Conservation (phyloP, 306 rosid genomes). For the Oxytropis ochrocephala region DNA sequence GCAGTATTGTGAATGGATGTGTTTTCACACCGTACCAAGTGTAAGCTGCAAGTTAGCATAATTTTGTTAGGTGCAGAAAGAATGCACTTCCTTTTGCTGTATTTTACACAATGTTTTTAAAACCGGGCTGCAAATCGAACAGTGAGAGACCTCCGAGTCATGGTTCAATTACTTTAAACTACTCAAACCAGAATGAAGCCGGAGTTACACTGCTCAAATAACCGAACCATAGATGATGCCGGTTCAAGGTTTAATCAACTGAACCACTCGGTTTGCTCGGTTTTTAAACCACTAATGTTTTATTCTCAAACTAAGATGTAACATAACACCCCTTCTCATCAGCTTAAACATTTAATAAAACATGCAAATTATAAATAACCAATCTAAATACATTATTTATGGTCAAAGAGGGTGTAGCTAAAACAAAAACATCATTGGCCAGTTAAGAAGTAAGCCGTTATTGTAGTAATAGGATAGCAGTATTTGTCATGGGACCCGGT, state of each 20-base stretch:
- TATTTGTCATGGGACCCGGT: neutral
- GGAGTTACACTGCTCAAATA: too few relatives aligned
- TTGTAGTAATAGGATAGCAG: neutral
- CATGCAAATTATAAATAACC: neutral
- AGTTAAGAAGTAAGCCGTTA: neutral
- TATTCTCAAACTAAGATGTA: too few relatives aligned
- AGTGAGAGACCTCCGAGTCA: too few relatives aligned
- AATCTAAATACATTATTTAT: neutral
- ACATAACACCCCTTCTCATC: neutral
- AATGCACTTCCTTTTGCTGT: too few relatives aligned
- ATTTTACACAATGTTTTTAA: too few relatives aligned
- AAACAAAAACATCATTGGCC: neutral
- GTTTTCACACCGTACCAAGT: constrained; percentile 58
- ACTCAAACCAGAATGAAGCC: neutral
- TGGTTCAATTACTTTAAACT: too few relatives aligned
- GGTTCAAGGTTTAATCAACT: too few relatives aligned
- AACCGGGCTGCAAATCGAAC: too few relatives aligned
- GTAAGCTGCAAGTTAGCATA: constrained; percentile 57
- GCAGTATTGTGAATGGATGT: constrained; percentile 49
- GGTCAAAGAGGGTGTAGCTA: neutral
- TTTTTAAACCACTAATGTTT: too few relatives aligned
- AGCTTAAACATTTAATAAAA: neutral
- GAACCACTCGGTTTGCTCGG: too few relatives aligned
- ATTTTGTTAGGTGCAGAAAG: constrained; percentile 1
- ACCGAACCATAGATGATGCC: too few relatives aligned